A percentile compares a stretch with the other conserved stretches of the same genome.
These are phyloP conservation scores for Basipetospora sp. DNA, from an alignment of 2,329 filamentous ascomycete genomes.

Conservation along the genomic window DNA sequence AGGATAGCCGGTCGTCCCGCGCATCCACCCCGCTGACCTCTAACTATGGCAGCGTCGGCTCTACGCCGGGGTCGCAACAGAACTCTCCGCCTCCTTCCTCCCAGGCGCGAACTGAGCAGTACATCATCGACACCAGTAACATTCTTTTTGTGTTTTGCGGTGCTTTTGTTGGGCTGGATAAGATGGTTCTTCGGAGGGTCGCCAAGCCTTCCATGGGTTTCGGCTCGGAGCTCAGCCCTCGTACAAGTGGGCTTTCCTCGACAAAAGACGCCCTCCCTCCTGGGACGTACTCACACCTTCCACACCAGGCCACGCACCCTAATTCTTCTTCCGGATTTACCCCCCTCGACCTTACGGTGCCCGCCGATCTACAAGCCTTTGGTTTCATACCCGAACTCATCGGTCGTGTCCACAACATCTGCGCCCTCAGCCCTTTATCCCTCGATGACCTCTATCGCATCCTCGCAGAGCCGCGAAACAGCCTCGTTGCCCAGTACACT, in stretches of 20 bases:
- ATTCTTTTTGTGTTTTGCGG: constrained; percentile 96
- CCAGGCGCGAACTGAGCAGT: constrained; percentile 43
- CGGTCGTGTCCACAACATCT: constrained; percentile 82
- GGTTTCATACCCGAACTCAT: constrained; percentile 93
- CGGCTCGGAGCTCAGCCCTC: constrained; percentile 57
- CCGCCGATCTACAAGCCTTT: constrained; percentile 65
- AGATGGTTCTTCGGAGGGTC: constrained; percentile 72
- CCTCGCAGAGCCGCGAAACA: constrained; percentile 82
- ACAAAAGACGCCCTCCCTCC: constrained; percentile 40
- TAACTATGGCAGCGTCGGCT: constrained; percentile 31
- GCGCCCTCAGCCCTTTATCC: constrained; percentile 65
- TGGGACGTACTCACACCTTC: constrained; percentile 40
- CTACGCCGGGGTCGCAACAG: constrained; percentile 31
- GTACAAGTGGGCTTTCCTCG: constrained; percentile 27
- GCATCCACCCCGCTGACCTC: constrained; percentile 36
- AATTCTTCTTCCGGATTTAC: constrained; percentile 37
- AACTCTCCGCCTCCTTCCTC: constrained; percentile 17
- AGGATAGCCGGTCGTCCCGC: constrained; percentile 51
- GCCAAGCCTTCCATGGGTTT: constrained; percentile 80
- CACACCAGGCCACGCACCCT: constrained; percentile 30
- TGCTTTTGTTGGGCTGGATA: constrained; percentile 85
- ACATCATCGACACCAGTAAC: constrained; percentile 78
- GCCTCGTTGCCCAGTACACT: constrained; percentile 74
- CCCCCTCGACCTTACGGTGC: constrained; percentile 56
- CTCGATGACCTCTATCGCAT: constrained; percentile 62